A percentile compares a stretch with the other conserved stretches of the same genome.
Conservation (phyloP, 2,329 filamentous ascomycete species). For the Phyllosticta capitalensis region DNA sequence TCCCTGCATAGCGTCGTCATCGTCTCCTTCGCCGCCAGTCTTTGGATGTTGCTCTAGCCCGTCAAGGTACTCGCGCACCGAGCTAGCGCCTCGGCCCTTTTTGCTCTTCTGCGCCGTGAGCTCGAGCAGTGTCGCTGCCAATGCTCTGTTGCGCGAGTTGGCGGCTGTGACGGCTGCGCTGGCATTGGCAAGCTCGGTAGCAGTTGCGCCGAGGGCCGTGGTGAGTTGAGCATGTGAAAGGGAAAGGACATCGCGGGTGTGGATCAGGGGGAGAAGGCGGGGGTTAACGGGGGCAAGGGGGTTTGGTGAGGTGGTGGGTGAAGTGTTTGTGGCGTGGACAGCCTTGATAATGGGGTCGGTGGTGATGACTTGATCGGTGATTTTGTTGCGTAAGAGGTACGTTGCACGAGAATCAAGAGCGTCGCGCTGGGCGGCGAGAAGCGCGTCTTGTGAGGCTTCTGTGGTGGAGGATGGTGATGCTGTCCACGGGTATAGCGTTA, state of each 20-base stretch:
- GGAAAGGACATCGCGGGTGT: conserved; percentile 58
- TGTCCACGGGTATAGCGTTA: neutral
- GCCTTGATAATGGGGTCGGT: conserved; percentile 70
- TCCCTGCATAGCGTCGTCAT: neutral
- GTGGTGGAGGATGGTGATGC: neutral
- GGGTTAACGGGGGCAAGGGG: conserved; percentile 31
- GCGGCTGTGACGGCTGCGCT: conserved; percentile 50
- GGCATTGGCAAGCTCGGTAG: conserved; percentile 45
- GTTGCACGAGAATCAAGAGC: conserved; percentile 61
- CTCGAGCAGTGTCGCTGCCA: conserved; percentile 53
- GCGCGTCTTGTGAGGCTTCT: conserved; percentile 30
- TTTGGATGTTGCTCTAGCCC: conserved; percentile 23
- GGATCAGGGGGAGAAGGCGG: conserved; percentile 56
- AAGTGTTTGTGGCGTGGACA: conserved; percentile 46
- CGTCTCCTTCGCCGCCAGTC: neutral
- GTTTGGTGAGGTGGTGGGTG: conserved; percentile 16
- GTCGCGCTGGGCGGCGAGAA: conserved; percentile 49
- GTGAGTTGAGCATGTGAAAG: conserved; percentile 53
- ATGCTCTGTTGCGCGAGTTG: conserved; percentile 51
- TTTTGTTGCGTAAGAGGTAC: conserved; percentile 60
- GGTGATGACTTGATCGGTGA: conserved; percentile 58
- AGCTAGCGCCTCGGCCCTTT: neutral
- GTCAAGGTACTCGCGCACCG: conserved; percentile 18
- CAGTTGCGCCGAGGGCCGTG: conserved; percentile 41
- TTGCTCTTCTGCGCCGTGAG: conserved; percentile 42